Percentiles rank a stretch among this genome's conserved stretches.
These are phyloP conservation scores for Saturnispora mendoncae DNA, from an alignment of 805 yeast genomes.

Conservation along the genomic window DNA sequence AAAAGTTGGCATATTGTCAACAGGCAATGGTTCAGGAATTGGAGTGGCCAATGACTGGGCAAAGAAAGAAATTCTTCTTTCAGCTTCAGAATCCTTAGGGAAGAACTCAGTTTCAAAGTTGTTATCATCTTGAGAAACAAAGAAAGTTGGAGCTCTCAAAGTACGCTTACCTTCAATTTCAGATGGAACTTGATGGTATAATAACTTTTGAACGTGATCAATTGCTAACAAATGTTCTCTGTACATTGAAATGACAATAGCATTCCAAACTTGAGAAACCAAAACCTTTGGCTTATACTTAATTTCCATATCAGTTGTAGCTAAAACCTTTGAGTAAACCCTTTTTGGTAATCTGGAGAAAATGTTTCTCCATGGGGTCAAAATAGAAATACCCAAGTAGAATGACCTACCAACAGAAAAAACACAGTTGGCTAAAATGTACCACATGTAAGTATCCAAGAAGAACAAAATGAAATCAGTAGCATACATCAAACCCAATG, in stretches of 20 bases:
- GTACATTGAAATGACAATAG: constrained; percentile 98
- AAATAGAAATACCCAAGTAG: constrained; percentile 96
- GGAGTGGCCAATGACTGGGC: constrained; percentile 99
- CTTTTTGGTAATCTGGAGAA: constrained; percentile 98
- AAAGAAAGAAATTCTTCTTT: constrained; percentile 98
- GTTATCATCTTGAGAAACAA: constrained; percentile 94
- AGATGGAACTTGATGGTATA: constrained; percentile 97
- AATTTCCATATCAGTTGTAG: constrained; percentile 98
- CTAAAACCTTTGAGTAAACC: constrained; percentile 94
- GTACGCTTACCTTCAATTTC: constrained; percentile 98
- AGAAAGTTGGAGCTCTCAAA: constrained; percentile 97
- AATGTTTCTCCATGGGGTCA: constrained; percentile 99
- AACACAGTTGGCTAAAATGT: constrained; percentile 87
- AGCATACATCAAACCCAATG: constrained; percentile 83
- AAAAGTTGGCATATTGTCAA: constrained; percentile 99
- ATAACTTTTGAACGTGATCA: constrained; percentile 95
- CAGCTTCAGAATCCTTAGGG: constrained; percentile 97
- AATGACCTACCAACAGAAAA: constrained; percentile 97
- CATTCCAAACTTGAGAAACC: constrained; percentile 98
- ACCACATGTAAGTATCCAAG: constrained; percentile 99
- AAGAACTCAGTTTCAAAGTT: constrained; percentile 93
- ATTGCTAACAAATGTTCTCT: constrained; percentile 97
- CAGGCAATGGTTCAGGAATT: constrained; percentile 97
- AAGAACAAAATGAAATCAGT: constrained; percentile 93
- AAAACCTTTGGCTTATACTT: constrained; percentile 97